Evolutionary conservation across 495 filamentous ascomycete genomes (phyloP).

Genomic region (Penicillium soppii): DNA sequence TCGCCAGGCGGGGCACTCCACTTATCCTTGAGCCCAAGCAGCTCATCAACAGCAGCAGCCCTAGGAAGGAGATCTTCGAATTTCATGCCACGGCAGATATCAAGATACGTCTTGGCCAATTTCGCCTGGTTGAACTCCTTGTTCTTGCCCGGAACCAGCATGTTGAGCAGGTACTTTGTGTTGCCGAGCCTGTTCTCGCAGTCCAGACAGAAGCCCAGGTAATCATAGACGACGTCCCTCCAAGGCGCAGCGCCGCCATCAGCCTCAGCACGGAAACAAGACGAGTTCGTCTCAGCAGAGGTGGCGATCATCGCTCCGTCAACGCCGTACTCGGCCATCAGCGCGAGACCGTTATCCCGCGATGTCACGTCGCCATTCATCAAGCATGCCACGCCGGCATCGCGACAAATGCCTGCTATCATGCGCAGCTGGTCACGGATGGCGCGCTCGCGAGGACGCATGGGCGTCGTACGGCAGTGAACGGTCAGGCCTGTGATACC

Average conservation of each 20-base stretch:
- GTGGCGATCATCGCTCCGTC: constrained; percentile 98
- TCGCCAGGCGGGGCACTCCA: constrained; percentile 25
- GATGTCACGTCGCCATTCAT: constrained; percentile 91
- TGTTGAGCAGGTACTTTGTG: constrained; percentile 84
- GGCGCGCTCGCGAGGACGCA: constrained; percentile 86
- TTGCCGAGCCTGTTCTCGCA: constrained; percentile 85
- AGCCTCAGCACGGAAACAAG: constrained; percentile 67
- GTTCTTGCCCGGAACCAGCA: constrained; percentile 80
- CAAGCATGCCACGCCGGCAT: constrained; percentile 81
- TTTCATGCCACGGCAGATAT: constrained; percentile 60
- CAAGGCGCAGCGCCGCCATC: constrained; percentile 68
- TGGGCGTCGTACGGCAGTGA: constrained; percentile 93
- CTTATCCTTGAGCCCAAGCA: constrained; percentile 57
- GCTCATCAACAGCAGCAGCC: constrained; percentile 62
- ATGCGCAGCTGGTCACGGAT: constrained; percentile 82
- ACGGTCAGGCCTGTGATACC: constrained; percentile 91
- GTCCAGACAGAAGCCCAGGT: constrained; percentile 67
- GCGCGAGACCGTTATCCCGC: constrained; percentile 61
- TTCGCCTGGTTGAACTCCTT: constrained; percentile 54
- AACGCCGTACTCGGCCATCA: constrained; percentile 73
- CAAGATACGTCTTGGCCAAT: constrained; percentile 60
- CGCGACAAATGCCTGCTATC: constrained; percentile 72
- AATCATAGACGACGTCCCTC: constrained; percentile 71
- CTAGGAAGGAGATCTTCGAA: constrained; percentile 56
- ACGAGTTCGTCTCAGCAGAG: constrained; percentile 82